phyloP scores from a whole-genome alignment of 306 rosid species.

The Cicer arietinum region DNA sequence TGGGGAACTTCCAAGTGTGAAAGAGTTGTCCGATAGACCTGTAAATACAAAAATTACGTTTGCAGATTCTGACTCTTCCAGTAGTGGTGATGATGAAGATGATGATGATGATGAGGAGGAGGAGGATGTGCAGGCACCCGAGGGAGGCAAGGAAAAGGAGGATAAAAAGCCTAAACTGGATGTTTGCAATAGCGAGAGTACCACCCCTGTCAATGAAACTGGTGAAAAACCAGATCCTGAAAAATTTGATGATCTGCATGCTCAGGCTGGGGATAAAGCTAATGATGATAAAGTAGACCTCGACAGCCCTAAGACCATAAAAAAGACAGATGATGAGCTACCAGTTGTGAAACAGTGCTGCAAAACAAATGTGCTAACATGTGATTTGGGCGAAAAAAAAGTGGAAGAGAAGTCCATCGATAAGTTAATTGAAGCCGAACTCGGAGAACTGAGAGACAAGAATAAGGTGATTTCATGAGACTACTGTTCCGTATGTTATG shows the following conservation, averaged over 20 bases:
- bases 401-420: constrained; percentile 75
- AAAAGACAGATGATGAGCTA: constrained; percentile 56
- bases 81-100: constrained; percentile 48
- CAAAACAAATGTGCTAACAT: constrained; percentile 51
- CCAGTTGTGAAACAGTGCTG: constrained; percentile 67
- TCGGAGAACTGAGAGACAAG: constrained; percentile 76
- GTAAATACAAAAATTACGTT: constrained; percentile 76
- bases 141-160: constrained; percentile 45
- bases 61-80: constrained; percentile 73
- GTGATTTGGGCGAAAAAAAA: constrained; percentile 48
- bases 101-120: constrained; percentile 47
- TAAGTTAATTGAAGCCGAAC: constrained; percentile 82
- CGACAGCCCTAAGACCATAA: constrained; percentile 38
- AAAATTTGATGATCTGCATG: constrained; percentile 45
- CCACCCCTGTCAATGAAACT: constrained; percentile 37
- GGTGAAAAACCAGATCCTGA: constrained; percentile 51
- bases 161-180: constrained; percentile 54
- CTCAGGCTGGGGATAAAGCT: constrained; percentile 49
- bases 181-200: constrained; percentile 40
- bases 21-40: constrained; percentile 57
- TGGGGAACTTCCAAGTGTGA: constrained; percentile 57
- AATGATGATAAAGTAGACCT: constrained; percentile 44
- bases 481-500: background rate
- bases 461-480: constrained; percentile 65
- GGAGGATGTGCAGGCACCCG: constrained; percentile 43